Conservation (phyloP, 2,329 filamentous ascomycete species). For the Fusarium sp. region DNA sequence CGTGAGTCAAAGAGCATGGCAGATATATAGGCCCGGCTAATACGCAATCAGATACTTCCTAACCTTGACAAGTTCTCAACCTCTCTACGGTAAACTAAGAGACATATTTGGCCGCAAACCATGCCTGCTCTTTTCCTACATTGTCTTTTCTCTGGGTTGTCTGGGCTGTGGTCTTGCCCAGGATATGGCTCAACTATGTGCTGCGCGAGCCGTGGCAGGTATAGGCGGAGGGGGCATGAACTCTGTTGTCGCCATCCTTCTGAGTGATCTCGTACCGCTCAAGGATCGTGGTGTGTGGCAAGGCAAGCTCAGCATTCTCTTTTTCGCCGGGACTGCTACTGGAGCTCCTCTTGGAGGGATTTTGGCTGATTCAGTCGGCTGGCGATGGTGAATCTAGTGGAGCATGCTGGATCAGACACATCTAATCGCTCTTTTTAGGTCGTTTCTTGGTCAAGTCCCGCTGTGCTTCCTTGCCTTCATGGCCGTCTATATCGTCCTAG, state of each 20-base stretch:
- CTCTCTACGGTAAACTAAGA: constrained; percentile 75
- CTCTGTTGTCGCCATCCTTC: constrained; percentile 72
- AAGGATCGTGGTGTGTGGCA: constrained; percentile 78
- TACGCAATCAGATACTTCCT: constrained; percentile 67
- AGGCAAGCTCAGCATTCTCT: constrained; percentile 77
- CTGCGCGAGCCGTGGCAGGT: constrained; percentile 61
- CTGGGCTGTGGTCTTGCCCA: constrained; percentile 69
- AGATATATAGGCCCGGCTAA: not conserved
- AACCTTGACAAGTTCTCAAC: constrained; percentile 78
- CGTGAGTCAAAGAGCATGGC: constrained; percentile 41
- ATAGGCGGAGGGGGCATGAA: constrained; percentile 79
- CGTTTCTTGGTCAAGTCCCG: constrained; percentile 77
- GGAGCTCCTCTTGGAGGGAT: constrained; percentile 77
- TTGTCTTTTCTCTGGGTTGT: constrained; percentile 72
- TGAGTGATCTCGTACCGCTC: constrained; percentile 74
- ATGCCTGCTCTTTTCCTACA: constrained; percentile 71
- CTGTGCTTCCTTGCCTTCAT: constrained; percentile 72
- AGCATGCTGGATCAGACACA: not conserved
- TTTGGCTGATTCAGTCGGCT: constrained; percentile 77
- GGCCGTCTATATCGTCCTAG: constrained; percentile 68
- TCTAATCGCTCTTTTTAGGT: constrained; percentile 52
- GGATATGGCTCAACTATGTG: constrained; percentile 72
- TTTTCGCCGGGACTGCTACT: constrained; percentile 70
- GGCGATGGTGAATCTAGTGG: constrained; percentile 68
- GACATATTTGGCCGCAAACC: constrained; percentile 77